Conservation (phyloP, 148 eudicot genomes). For the Gaultheria prostrata region DNA sequence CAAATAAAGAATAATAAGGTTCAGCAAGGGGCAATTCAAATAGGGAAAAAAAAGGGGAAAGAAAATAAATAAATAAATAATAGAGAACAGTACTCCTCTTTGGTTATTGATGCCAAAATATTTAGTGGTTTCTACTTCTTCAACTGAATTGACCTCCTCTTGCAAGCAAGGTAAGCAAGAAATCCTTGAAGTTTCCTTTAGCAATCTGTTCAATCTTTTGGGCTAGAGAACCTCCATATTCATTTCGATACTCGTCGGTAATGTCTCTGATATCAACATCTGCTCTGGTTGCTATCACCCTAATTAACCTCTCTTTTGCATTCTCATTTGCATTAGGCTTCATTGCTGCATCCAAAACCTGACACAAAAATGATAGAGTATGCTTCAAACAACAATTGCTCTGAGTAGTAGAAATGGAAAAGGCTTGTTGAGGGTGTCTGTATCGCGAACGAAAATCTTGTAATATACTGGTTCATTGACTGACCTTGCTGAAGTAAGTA, state of each 20-base stretch:
- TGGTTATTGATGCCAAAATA: too few relatives aligned
- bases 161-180: slow-evolving; percentile 48
- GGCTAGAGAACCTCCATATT: too few relatives aligned
- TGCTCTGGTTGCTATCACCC: slow-evolving; percentile 60
- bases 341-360: slow-evolving; percentile 59
- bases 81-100: too few relatives aligned
- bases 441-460: too few relatives aligned
- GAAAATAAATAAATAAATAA: too few relatives aligned
- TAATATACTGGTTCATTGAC: not conserved
- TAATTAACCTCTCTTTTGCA: slow-evolving; percentile 53
- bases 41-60: too few relatives aligned
- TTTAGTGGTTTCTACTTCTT: not conserved
- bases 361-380: not conserved
- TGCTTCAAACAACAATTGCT: not conserved
- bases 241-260: too few relatives aligned
- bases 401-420: not conserved
- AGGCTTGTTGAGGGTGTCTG: too few relatives aligned
- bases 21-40: too few relatives aligned
- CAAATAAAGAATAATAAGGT: too few relatives aligned
- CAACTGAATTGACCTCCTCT: not conserved
- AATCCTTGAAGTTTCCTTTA: slow-evolving; percentile 72
- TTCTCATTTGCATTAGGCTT: slow-evolving; percentile 43
- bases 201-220: slow-evolving; percentile 37
- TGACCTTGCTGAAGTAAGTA: slow-evolving; percentile 59
- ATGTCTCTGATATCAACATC: slow-evolving; percentile 26